Percentiles rank a stretch among this genome's conserved stretches.
phyloP scores from a whole-genome alignment of 345 rosid genomes.

The Eucalyptus sp. region DNA sequence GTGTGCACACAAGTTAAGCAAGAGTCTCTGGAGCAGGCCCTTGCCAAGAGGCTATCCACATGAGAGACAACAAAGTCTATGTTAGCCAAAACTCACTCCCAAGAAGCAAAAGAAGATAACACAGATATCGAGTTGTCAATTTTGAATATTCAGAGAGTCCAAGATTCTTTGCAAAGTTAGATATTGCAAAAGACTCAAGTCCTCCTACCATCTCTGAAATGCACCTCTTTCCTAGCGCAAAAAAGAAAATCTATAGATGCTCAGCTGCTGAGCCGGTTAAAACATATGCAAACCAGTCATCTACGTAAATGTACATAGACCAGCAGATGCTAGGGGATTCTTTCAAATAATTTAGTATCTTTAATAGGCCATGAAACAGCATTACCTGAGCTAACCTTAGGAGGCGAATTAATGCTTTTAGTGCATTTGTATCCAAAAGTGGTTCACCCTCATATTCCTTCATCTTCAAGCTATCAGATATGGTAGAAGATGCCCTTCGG shows the following conservation, averaged over 20 bases:
- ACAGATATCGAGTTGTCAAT: neutral
- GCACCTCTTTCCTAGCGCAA: neutral
- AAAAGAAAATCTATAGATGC: neutral
- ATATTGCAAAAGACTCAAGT: neutral
- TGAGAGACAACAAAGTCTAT: neutral
- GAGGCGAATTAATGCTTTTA: constrained; percentile 74
- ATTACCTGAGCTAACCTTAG: constrained; percentile 81
- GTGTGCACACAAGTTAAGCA: constrained; percentile 81
- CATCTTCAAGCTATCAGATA: constrained; percentile 53
- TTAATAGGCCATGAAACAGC: neutral
- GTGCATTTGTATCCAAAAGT: constrained; percentile 56
- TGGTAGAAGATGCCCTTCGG: constrained; percentile 51
- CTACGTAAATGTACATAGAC: neutral
- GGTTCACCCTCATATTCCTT: constrained; percentile 89
- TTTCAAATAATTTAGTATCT: neutral
- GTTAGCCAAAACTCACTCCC: neutral
- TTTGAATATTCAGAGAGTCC: neutral
- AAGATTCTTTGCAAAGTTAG: neutral
- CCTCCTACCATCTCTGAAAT: neutral
- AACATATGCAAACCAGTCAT: neutral
- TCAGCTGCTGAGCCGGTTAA: neutral
- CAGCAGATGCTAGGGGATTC: neutral
- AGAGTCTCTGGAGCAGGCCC: constrained; percentile 88
- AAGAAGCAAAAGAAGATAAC: neutral
- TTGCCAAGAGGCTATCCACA: constrained; percentile 75